A percentile compares a stretch with the other conserved stretches of the same genome.
Evolutionary conservation across 164 flowering plant species (phyloP).

Genomic region (Sedum album): DNA sequence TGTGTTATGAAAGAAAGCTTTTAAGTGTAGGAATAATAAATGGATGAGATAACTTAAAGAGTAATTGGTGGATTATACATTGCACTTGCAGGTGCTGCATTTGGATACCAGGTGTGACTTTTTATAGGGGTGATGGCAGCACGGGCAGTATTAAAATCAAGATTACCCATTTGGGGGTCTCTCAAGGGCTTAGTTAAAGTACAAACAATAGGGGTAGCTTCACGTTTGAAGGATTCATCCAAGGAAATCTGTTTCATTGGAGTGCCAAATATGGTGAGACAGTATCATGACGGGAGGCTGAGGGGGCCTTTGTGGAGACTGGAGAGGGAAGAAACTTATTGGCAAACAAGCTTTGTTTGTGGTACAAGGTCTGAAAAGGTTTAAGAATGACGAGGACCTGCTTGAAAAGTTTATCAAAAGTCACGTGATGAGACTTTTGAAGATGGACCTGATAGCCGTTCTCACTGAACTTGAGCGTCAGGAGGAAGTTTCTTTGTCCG

Average conservation of each 20-base stretch:
- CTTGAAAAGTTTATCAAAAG: constrained; percentile 60
- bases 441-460: no score
- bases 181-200: neutral
- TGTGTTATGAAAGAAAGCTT: no score
- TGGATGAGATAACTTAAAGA: no score
- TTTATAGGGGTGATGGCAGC: constrained; percentile 27
- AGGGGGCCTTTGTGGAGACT: constrained; percentile 85
- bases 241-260: neutral
- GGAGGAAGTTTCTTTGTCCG: constrained; percentile 44
- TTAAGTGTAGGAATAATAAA: neutral
- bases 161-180: constrained; percentile 18
- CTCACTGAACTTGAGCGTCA: no score
- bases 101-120: neutral
- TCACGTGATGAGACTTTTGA: constrained; percentile 69
- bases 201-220: neutral
- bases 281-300: constrained; percentile 81
- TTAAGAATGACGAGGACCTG: no score
- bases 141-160: constrained; percentile 24
- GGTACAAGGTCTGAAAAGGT: no score
- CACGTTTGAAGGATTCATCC: neutral
- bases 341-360: no score
- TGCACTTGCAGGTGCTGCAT: neutral
- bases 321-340: constrained; percentile 81
- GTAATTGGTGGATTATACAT: neutral
- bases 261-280: neutral